phyloP scores from a whole-genome alignment of 2,329 filamentous ascomycete genomes.

The Penicillium brasilianum region DNA sequence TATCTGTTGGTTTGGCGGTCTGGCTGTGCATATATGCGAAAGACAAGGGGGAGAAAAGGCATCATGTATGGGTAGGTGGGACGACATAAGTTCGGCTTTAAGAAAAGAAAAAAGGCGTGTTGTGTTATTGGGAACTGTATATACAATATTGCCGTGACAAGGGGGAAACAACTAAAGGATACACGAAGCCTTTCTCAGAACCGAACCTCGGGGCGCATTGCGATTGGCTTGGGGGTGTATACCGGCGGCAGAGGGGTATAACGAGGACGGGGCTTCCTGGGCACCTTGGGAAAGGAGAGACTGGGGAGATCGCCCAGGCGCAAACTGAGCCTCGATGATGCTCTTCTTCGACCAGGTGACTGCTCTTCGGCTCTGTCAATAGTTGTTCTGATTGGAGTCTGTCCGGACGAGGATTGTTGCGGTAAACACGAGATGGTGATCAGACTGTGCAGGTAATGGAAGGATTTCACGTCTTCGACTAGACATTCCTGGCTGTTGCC shows the following conservation, averaged over 20 bases:
- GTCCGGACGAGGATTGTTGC: constrained; percentile 2
- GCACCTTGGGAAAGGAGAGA: constrained; percentile 19
- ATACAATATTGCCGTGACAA: not conserved
- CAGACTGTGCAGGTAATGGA: constrained; percentile 28
- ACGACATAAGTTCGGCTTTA: not conserved
- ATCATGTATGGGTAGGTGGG: not conserved
- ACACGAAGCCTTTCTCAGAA: constrained; percentile 17
- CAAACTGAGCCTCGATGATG: constrained; percentile 27
- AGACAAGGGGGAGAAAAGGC: not conserved
- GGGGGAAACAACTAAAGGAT: not conserved
- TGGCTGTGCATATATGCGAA: not conserved
- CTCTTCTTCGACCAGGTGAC: constrained; percentile 22
- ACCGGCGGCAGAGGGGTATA: constrained; percentile 29
- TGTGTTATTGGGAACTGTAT: not conserved
- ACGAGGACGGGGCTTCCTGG: constrained; percentile 21
- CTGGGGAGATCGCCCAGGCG: constrained; percentile 22
- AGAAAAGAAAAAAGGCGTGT: not conserved
- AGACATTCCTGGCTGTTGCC: constrained; percentile 4
- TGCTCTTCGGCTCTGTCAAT: not conserved
- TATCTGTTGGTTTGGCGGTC: not conserved
- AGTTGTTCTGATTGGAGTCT: not conserved
- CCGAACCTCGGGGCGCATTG: constrained; percentile 25
- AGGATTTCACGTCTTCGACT: constrained; percentile 24
- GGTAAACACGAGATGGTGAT: constrained; percentile 27
- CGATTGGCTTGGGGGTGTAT: constrained; percentile 18